phyloP scores from a whole-genome alignment of 148 eudicot species.

The Diospyros lotus region DNA sequence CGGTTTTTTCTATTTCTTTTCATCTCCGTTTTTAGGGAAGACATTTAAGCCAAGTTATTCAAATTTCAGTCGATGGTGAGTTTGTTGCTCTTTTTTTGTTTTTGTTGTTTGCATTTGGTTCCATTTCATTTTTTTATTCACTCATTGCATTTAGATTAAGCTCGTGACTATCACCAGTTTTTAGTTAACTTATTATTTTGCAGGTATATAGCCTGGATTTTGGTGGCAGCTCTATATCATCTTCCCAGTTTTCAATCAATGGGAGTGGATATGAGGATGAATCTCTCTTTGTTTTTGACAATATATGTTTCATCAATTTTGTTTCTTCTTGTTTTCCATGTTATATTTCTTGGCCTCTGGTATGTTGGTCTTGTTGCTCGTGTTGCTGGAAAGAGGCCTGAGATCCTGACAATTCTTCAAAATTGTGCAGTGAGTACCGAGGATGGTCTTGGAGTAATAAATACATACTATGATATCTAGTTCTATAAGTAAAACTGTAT shows the following conservation, averaged over 20 bases:
- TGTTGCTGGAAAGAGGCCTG: slow-evolving; percentile 89
- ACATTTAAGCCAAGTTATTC: slow-evolving; percentile 96
- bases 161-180: slow-evolving; percentile 9
- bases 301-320: slow-evolving; percentile 79
- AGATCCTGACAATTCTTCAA: slow-evolving; percentile 79
- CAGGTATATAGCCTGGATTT: slow-evolving; percentile 97
- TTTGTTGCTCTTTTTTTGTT: slow-evolving; percentile 6
- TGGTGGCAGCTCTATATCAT: slow-evolving; percentile 89
- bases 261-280: slow-evolving; percentile 99
- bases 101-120: neutral
- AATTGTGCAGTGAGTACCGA: slow-evolving; percentile 82
- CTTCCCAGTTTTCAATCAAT: slow-evolving; percentile 97
- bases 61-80: slow-evolving; percentile 92
- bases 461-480: neutral
- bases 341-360: slow-evolving; percentile 91
- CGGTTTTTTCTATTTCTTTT: slow-evolving; percentile 98
- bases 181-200: slow-evolving; percentile 14
- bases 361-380: slow-evolving; percentile 97
- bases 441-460: neutral
- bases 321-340: slow-evolving; percentile 88
- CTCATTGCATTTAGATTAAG: neutral
- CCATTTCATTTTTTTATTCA: neutral
- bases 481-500: neutral
- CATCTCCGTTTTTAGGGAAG: slow-evolving; percentile 95
- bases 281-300: slow-evolving; percentile 88